These are phyloP conservation scores for Cryptosporidium sp. DNA, from an alignment of 169 alveolate genomes.

Conservation along the genomic window DNA sequence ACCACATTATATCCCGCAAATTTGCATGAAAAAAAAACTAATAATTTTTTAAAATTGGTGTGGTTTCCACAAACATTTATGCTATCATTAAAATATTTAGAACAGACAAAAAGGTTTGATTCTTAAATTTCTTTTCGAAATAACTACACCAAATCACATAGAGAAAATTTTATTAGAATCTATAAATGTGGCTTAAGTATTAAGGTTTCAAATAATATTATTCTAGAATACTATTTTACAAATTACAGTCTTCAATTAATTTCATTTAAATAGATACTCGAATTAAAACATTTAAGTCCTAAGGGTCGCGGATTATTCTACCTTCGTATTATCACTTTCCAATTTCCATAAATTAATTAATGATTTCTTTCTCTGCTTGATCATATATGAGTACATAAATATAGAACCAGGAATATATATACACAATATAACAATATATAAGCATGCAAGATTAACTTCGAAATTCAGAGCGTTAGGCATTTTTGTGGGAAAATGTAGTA, in stretches of 20 bases:
- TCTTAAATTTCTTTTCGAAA: not conserved
- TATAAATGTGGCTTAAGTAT: not conserved
- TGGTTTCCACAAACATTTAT: not conserved
- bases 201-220: not conserved
- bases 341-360: constrained; percentile 65
- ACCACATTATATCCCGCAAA: not conserved
- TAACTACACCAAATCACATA: not conserved
- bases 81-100: not conserved
- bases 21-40: not conserved
- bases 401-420: constrained; percentile 80
- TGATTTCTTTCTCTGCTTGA: constrained; percentile 78
- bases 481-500: constrained; percentile 78
- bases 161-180: no score
- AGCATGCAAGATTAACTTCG: constrained; percentile 76
- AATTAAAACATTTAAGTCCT: not conserved
- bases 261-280: not conserved
- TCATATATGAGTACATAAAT: constrained; percentile 80
- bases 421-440: constrained; percentile 75
- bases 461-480: constrained; percentile 82
- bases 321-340: constrained; percentile 45
- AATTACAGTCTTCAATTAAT: no score
- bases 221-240: not conserved
- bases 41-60: not conserved
- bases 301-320: not conserved
- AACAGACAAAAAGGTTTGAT: not conserved